A percentile compares a stretch with the other conserved stretches of the same genome.
Conservation (phyloP, 176 grass and related monocot species). For the Hordeum marinum region DNA sequence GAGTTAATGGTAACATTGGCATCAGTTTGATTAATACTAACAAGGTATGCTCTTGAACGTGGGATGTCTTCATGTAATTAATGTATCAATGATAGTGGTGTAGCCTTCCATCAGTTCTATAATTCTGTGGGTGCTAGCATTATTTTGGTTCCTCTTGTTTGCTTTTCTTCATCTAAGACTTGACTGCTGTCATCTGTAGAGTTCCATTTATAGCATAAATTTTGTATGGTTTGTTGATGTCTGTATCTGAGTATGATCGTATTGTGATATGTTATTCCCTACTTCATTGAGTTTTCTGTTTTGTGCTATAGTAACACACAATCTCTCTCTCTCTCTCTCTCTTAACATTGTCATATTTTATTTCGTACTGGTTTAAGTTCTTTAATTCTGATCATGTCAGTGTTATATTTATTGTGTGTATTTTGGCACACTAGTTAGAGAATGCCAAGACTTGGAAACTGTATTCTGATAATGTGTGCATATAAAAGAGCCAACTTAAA, state of each 20-base stretch:
- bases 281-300: background rate
- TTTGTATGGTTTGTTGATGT: background rate
- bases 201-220: constrained; percentile 4
- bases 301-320: background rate
- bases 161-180: background rate
- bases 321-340: too few relatives aligned
- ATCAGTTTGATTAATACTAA: constrained; percentile 25
- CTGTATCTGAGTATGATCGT: background rate
- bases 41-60: constrained; percentile 35
- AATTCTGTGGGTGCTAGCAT: background rate
- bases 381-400: background rate
- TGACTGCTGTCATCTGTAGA: background rate
- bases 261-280: background rate
- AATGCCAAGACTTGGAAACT: background rate
- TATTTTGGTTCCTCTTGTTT: constrained; percentile 13
- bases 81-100: background rate
- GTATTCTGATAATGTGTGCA: background rate
- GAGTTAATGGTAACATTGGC: background rate
- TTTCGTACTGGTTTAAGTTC: too few relatives aligned
- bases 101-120: constrained; percentile 11
- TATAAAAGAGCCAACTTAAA: background rate
- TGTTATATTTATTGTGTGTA: background rate
- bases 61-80: background rate
- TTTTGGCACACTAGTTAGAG: background rate
- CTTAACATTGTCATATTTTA: too few relatives aligned